Base-by-base conservation (phyloP, 1,284 basidiomycete genomes). In the Cryptococcus sp. region DNA sequence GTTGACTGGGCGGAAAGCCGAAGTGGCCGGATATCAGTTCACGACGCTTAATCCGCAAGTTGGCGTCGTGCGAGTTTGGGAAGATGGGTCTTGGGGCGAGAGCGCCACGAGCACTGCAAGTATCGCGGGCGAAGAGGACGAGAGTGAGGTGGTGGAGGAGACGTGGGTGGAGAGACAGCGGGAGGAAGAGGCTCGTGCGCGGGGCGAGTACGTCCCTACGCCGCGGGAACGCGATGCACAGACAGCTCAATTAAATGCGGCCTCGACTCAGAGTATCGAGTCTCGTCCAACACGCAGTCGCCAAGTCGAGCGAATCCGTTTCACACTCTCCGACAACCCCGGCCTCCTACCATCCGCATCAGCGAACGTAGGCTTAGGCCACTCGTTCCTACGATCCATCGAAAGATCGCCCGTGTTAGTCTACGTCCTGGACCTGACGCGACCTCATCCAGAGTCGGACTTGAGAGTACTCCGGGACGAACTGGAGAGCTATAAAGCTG, bases 301-400 rank as follows among this genome's bases (percentile, higher is more conserved):
- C 50, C 51, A 53, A 40, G 27, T 65, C 17, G 93, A 95, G 76
- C 80, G 82, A 2, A 88, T 90, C 73, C 85, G 95, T 3, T 93
- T 98, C 80, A 94, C 91, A 1, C 87, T 99, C 57, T 90, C 93
- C n/a, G 95, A 99, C 79, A 96, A 98, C 72, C 95, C 96, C 0
- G 95, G 95, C 13, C 85, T 99, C 31, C 88, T 98, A 50, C 84
- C 86, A 7, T 84, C 85, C 11, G 91, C 94, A 0, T 90, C 92
- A 1, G 85, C 90, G 65, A 91, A 95, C 75, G 86, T 93, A 45
- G 95, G 95, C 1, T 83, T 99, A 0, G 96, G 96, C 0, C 93
- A 98, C 76, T 88, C 89, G 0, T 99, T 99, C 81, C 79, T 99
- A 23, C 86, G 93, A 2, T 90, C 92, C 6, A 91, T 98, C 75